phyloP scores from a whole-genome alignment of 2,329 filamentous ascomycete species.

The Tolypocladium inflatum region DNA sequence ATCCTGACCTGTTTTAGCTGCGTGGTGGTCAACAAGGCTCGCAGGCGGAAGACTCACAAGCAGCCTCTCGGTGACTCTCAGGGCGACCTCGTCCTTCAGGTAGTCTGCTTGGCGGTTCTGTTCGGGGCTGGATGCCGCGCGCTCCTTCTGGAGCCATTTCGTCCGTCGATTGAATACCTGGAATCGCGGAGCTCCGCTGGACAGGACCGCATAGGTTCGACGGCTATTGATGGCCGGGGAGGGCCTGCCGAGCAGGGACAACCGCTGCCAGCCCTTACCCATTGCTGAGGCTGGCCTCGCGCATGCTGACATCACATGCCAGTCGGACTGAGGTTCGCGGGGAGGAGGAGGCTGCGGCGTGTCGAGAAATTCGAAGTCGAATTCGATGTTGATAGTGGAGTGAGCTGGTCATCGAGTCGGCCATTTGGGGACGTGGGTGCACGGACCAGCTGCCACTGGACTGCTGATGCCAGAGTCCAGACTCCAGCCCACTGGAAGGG shows the following conservation, averaged over 20 bases:
- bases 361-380: not conserved
- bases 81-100: conserved; percentile 84
- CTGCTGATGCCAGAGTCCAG: not conserved
- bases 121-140: conserved; percentile 62
- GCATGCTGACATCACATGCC: conserved; percentile 21
- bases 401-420: not conserved
- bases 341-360: not conserved
- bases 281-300: conserved; percentile 12
- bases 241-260: conserved; percentile 9
- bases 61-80: conserved; percentile 73
- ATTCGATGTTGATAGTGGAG: not conserved
- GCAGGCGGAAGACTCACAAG: conserved; percentile 40
- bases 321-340: not conserved
- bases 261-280: conserved; percentile 14
- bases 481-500: not conserved
- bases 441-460: conserved; percentile 1
- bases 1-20: conserved; percentile 44
- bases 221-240: conserved; percentile 12
- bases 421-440: not conserved
- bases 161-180: conserved; percentile 84
- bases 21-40: not conserved
- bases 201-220: conserved; percentile 67
- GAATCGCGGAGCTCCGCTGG: conserved; percentile 66
- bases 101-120: conserved; percentile 79
- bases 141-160: conserved; percentile 88